Evolutionary conservation across 495 filamentous ascomycete genomes (phyloP), one percentile per base, ranked within the genome.

Genomic region (Platismatia glauca): DNA sequence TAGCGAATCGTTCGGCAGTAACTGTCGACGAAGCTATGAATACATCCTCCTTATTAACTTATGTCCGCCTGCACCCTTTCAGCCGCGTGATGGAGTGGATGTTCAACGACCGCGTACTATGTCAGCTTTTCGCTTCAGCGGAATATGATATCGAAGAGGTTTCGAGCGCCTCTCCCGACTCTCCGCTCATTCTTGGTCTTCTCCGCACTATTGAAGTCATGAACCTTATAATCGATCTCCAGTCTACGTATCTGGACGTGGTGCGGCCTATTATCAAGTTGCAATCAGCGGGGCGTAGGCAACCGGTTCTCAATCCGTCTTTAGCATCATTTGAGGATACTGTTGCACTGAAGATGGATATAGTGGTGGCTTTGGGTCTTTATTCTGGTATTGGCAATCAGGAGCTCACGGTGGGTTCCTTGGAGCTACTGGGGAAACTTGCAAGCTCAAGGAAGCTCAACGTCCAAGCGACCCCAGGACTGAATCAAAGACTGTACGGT

Each of bases 21-120:
- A 71, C 81, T 31, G 83, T 95, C 8, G 92, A 97, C 72, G 68
- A 79, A 20, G 83, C 85, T 8, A 86, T 93, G 63, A 79, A 83
- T 50, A 77, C 88, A 37, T 86, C 85, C 4, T 86, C 85, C 24
- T 74, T 97, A 33, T 78, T 83, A 55, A 78, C 79, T 20, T 99
- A 99, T 67, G 81, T 90, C 60, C 82, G 85, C 8, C 79, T 96
- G 31, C 94, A 99, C 74, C 91, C 94, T 12, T 97, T 96, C 67
- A 84, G 88, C 24, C 84, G 94, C 43, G 89, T 91, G 29, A 94
- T 96, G 84, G 95, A 97, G 71, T 97, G 95, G 89, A 80, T 97
- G 72, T 96, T 95, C 71, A 96, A 95, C 67, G 89, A 94, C 66
- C 90, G 89, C 65, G 90, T 96, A 31, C 81, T 96, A 60, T 80